Conservation (phyloP, 2,329 filamentous ascomycete genomes). For the Taxawa tesnikishii region DNA sequence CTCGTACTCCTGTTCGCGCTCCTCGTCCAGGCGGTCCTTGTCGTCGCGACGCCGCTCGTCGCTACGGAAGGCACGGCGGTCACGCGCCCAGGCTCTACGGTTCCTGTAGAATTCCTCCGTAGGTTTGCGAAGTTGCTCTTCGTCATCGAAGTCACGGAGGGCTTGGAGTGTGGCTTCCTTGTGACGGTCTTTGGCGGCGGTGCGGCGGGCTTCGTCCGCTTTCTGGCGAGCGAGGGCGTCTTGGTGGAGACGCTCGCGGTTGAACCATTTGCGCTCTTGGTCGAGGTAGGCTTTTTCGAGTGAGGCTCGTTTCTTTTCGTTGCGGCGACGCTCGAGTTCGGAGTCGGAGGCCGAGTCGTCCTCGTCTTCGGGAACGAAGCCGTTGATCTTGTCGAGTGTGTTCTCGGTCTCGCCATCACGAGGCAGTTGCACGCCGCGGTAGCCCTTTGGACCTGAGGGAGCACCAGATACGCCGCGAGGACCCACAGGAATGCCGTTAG, state of each 20-base stretch:
- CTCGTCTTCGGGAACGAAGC: constrained; percentile 65
- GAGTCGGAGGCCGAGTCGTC: constrained; percentile 80
- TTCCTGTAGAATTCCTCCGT: constrained; percentile 87
- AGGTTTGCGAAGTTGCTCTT: constrained; percentile 54
- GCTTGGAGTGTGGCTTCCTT: constrained; percentile 58
- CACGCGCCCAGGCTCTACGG: constrained; percentile 71
- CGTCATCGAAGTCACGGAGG: constrained; percentile 78
- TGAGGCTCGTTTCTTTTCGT: constrained; percentile 61
- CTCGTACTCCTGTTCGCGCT: constrained; percentile 51
- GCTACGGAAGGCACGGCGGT: constrained; percentile 59
- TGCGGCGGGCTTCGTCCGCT: constrained; percentile 66
- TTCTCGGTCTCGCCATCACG: constrained; percentile 32
- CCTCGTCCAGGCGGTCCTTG: constrained; percentile 67
- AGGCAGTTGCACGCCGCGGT: constrained; percentile 47
- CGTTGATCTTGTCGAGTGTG: constrained; percentile 72
- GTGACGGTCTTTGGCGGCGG: constrained; percentile 49
- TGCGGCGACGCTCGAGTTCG: constrained; percentile 63
- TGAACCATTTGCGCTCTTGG: constrained; percentile 80
- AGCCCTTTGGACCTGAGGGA: constrained; percentile 57
- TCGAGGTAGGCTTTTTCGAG: constrained; percentile 72
- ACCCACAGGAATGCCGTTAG: constrained; percentile 67
- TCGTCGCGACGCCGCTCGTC: constrained; percentile 70
- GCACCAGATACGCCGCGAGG: constrained; percentile 60
- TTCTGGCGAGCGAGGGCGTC: constrained; percentile 78
- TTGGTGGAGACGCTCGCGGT: constrained; percentile 71